Evolutionary conservation across 2,329 filamentous ascomycete genomes (phyloP), one percentile per base, ranked within the genome.

Genomic region (Aspergillus neotritici): DNA sequence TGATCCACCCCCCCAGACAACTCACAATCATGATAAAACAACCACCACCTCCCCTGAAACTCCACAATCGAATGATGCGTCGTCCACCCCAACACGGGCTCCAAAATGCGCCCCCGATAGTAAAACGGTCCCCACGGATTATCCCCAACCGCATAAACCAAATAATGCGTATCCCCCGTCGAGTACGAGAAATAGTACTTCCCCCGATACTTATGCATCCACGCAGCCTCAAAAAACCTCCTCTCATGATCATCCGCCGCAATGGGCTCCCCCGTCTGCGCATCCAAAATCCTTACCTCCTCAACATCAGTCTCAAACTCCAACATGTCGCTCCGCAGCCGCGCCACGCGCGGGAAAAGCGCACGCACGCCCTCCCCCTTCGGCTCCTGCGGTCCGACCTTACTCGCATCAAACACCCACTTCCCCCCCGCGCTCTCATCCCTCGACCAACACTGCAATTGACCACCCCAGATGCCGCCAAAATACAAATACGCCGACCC

Each of bases 11-110:
- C 84, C 12, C 74, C 72, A 41, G 81, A 85, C 43, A 87, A 62
- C 59, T 80, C 78, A 47, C 80, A 80, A 67, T 89, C 86, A 60
- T 89, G 86, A 61, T 88, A 81, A 62, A 89, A 89, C 44, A 90
- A 62, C 65, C 79, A 89, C 79, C 84, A 88, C 51, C 75, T 77
- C 4, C 77, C 82, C 64, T 79, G 62, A 58, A 85, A 87, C 70
- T 88, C 83, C 8, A 83, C 83, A 52, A 90, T 83, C 3, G 81
- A 86, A 63, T 89, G 86, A 66, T 89, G 86, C 42, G 86, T 90
- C 34, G 86, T 89, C 86, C 86, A 90, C 1, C 86, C 85, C 17
- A 85, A 64, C 4, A 90, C 86, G 0, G 85, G 86, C 70, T 88
- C 84, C 37, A 90, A 63, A 42, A 90, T 83, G 36, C 79, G 69